Conservation (phyloP, 1,284 basidiomycete genomes). For the Peniophora sp. region DNA sequence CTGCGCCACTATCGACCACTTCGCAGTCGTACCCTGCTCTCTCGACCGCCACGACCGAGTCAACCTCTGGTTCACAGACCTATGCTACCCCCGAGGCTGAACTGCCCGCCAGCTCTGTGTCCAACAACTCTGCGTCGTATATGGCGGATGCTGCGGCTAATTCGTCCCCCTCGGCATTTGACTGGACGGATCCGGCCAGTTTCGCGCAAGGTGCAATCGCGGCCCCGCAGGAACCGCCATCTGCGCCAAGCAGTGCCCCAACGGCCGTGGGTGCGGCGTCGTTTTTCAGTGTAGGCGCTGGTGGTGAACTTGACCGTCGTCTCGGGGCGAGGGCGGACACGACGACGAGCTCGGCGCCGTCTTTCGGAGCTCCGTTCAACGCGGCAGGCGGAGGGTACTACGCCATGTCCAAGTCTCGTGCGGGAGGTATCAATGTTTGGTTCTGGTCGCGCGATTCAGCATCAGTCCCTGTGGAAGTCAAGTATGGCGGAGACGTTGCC, state of each 20-base stretch:
- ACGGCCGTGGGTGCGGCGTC: not conserved
- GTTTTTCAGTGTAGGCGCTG: not conserved
- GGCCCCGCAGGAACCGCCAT: no score
- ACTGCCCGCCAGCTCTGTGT: no score
- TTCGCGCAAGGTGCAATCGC: not conserved
- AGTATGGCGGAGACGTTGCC: constrained; percentile 17
- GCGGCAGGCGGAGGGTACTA: constrained; percentile 41
- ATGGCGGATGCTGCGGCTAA: no score
- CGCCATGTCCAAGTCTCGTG: constrained; percentile 29
- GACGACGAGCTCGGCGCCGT: constrained; percentile 9
- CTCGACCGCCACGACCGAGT: no score
- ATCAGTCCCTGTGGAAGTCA: constrained; percentile 31
- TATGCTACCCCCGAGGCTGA: not conserved
- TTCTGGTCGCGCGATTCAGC: constrained; percentile 42
- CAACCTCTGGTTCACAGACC: not conserved
- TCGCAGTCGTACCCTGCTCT: no score
- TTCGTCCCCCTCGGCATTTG: no score
- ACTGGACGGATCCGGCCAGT: no score
- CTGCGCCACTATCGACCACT: not conserved
- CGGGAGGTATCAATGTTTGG: constrained; percentile 40
- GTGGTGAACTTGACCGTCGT: not conserved
- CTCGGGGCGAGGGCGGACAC: no score
- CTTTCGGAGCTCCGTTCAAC: constrained; percentile 48
- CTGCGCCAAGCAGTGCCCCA: no score
- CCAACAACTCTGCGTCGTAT: no score